These are phyloP conservation scores for Colletotrichum costaricense DNA, from an alignment of 2,329 filamentous ascomycete genomes.

Conservation along the genomic window DNA sequence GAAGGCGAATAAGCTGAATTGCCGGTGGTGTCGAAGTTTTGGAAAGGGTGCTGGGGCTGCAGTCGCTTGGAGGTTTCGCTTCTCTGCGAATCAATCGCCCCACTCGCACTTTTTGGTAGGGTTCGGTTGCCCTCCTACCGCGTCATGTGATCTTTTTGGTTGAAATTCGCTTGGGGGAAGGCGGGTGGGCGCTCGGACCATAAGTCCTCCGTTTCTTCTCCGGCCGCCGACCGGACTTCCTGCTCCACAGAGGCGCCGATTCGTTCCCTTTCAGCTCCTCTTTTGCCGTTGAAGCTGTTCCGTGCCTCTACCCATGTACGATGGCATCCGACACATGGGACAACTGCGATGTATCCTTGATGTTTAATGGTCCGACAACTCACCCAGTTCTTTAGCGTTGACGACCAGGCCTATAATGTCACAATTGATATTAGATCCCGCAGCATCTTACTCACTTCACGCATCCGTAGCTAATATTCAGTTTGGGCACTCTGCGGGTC, in stretches of 20 bases:
- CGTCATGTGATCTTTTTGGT: slow-evolving; percentile 30
- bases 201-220: neutral
- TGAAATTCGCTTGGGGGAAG: neutral
- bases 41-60: slow-evolving; percentile 25
- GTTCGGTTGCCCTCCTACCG: slow-evolving; percentile 35
- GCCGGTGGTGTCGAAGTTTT: slow-evolving; percentile 36
- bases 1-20: slow-evolving; percentile 52
- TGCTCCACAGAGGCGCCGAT: neutral
- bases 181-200: neutral
- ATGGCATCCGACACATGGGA: too few species aligned
- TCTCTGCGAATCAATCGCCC: slow-evolving; percentile 19
- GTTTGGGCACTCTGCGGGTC: too few species aligned
- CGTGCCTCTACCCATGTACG: too few species aligned
- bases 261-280: neutral
- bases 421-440: too few species aligned
- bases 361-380: too few species aligned
- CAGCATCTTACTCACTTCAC: too few species aligned
- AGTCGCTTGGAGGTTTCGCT: slow-evolving; percentile 34
- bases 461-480: too few species aligned
- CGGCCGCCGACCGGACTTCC: neutral
- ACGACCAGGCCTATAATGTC: too few species aligned
- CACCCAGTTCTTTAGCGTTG: too few species aligned
- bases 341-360: too few species aligned
- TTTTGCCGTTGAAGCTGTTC: neutral
- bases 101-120: slow-evolving; percentile 33